Evolutionary conservation across 768 basidiomycete genomes (phyloP), one percentile per base, ranked within the genome.

Genomic region (Albatrellus ellisii): DNA sequence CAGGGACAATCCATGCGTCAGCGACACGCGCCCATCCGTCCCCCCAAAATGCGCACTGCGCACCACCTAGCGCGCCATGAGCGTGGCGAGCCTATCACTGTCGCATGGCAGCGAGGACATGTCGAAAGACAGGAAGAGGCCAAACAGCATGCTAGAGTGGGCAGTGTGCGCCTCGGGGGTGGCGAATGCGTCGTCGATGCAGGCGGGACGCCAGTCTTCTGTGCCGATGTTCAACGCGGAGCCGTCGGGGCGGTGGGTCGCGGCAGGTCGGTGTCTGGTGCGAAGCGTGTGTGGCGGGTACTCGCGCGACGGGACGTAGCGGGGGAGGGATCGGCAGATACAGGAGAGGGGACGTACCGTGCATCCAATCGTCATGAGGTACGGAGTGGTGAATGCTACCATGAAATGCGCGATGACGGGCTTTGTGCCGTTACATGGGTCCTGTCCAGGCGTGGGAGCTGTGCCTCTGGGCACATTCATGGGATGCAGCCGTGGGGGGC

Each of bases 201-300:
- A 72, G 33, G 60, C 62, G 27, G 68, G 62, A 50, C 84, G 71
- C 79, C 79, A 86, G 31, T 56, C 47, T 51, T 83, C 79, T 0
- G 49, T 52, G 18, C 84, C 84, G 34, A 79, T 65, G 53, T 86
- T 86, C 42, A 88, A 64, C 1, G 79, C 78, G 56, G 81, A 82
- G 1, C 66, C 79, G 46, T 82, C 79, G 48, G 83, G 70, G 12
- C 77, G 77, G 43, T 65, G 68, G 4, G 64, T 55, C 43, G 70
- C 60, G 0, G 82, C 6, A 14, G 15, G 36, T 18, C 12, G 12
- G 24, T 26, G n/a, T 26, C 22, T 11, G 7, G 4, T n/a, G n/a
- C n/a, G 17, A 12, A 4, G 17, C 35, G 18, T 18, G 15, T 7
- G 20, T 22, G 8, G 20, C 4, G 35, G n/a, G n/a, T n/a, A n/a